These are phyloP conservation scores for Fusarium phyllophilum DNA, from an alignment of 2,329 filamentous ascomycete species.

Conservation along the genomic window DNA sequence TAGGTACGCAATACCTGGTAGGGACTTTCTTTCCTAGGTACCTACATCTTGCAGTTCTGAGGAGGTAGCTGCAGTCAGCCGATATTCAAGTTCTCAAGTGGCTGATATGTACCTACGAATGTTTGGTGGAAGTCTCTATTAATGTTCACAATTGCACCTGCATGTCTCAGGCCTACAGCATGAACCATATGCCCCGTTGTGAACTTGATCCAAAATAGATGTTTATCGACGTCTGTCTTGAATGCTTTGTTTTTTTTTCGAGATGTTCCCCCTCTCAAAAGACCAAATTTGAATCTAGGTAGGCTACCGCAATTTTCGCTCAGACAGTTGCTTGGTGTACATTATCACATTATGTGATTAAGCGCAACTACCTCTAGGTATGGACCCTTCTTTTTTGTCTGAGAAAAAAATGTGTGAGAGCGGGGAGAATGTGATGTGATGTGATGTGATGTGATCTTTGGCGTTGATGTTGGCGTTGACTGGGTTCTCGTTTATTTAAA, in stretches of 20 bases:
- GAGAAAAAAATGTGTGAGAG: background rate
- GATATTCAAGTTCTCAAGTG: slow-evolving; percentile 1
- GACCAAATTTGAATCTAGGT: background rate
- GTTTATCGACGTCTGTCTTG: background rate
- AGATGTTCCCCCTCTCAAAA: background rate
- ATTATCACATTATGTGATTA: background rate
- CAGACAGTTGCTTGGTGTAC: background rate
- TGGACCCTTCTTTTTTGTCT: background rate
- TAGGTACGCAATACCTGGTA: background rate
- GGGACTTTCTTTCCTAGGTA: background rate
- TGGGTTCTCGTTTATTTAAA: background rate
- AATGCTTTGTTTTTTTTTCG: background rate
- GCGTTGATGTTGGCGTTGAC: background rate
- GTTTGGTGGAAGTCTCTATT: background rate
- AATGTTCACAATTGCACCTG: background rate
- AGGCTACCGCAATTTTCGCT: background rate
- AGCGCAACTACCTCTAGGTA: background rate
- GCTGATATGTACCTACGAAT: background rate
- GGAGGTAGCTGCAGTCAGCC: slow-evolving; percentile 17
- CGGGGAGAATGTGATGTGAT: background rate
- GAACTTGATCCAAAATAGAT: background rate
- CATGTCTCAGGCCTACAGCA: background rate
- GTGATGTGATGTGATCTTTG: background rate
- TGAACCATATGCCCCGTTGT: background rate
- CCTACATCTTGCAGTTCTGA: background rate